These are phyloP conservation scores for Fonsecaea erecta DNA, from an alignment of 2,329 filamentous ascomycete genomes.

Conservation along the genomic window DNA sequence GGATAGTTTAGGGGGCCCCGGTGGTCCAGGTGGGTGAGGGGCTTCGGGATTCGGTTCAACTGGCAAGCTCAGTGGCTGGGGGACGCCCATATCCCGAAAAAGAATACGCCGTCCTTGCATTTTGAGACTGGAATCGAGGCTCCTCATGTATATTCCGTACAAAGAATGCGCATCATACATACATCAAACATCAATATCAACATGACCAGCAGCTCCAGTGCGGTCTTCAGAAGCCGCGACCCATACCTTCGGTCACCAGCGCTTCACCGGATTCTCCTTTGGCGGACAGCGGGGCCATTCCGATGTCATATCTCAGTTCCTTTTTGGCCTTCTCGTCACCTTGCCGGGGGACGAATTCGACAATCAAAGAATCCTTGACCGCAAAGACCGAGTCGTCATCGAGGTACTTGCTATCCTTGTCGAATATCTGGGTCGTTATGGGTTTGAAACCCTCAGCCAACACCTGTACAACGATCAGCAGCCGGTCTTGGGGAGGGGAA, in stretches of 20 bases:
- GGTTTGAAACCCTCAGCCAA: constrained; percentile 65
- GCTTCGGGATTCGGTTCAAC: too few relatives aligned
- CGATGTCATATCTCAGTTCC: constrained; percentile 60
- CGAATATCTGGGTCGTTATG: constrained; percentile 79
- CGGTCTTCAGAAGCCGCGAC: constrained; percentile 10
- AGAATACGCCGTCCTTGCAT: neutral
- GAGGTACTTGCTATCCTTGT: constrained; percentile 67
- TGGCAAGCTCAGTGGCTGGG: too few relatives aligned
- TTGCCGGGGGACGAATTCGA: constrained; percentile 60
- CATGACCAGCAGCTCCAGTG: neutral
- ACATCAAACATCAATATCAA: neutral
- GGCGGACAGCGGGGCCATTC: constrained; percentile 42
- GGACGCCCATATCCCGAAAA: too few relatives aligned
- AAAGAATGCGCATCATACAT: neutral
- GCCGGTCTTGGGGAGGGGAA: neutral
- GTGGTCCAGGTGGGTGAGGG: too few relatives aligned
- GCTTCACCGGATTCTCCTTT: constrained; percentile 58
- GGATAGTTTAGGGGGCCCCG: neutral
- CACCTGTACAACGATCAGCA: constrained; percentile 45
- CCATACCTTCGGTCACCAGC: constrained; percentile 18
- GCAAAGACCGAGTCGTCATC: constrained; percentile 63
- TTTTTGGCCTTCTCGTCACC: constrained; percentile 58
- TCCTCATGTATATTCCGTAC: neutral
- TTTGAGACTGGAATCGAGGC: neutral
- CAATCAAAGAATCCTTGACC: constrained; percentile 62